Evolutionary conservation across 2,329 filamentous ascomycete species (phyloP), one percentile per base, ranked within the genome.

Genomic region (Trichoderma lentiforme): DNA sequence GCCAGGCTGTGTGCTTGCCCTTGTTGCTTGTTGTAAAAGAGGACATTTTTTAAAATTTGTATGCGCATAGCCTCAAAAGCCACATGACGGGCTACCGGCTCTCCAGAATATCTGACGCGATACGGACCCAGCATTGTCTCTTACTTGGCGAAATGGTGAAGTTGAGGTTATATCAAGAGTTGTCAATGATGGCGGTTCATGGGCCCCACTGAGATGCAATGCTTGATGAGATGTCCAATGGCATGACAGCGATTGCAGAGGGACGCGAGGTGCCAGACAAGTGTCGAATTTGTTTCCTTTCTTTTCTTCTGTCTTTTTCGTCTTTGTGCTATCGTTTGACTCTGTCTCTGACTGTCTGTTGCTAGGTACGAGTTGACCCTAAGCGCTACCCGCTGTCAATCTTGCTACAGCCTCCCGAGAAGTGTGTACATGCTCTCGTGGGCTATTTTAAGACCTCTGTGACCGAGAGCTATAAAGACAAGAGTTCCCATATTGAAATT

Each of bases 281-380:
- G 56, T 81, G 83, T 83, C 83, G 83, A 82, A 81, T 81, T 53
- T 53, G 39, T 80, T 79, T 82, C 73, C 36, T 70, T 65, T 81
- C 80, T 79, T 81, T 74, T 57, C 62, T 69, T 66, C 65, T 73
- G 60, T 73, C 70, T 73, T 67, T 73, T 70, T 65, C 74, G 83
- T 81, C 84, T 82, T 85, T 91, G 88, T 91, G 90, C 91, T 92
- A 93, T 90, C 90, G 88, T 90, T 89, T 89, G 89, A 78, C 78
- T 82, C 75, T 81, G 75, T 79, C 74, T 74, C 74, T 77, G 77
- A 73, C 74, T 81, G 79, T 80, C 76, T 81, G 82, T 82, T 82
- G 82, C 90, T 92, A 92, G 88, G 87, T 89, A 88, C 87, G 87
- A 88, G 88, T 87, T 89, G 84, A 84, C 84, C 83, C 85, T 82